Evolutionary conservation across 2,329 filamentous ascomycete genomes (phyloP).

Genomic region (Peltaster fructicola): DNA sequence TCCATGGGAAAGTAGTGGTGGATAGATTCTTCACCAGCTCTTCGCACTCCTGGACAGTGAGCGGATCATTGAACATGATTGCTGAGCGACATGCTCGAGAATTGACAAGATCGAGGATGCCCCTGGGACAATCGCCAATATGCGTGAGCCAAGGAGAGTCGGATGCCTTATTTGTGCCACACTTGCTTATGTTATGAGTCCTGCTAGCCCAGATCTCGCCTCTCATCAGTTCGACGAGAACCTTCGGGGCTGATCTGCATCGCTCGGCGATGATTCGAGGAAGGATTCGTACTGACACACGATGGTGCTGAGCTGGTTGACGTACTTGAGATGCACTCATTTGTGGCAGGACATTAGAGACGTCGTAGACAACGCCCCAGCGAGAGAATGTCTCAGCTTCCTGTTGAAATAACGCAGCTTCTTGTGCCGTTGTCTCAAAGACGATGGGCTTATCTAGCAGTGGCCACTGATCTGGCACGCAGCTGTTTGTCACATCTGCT

Average conservation of each 20-base stretch:
- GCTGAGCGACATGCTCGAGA: slow-evolving; percentile 62
- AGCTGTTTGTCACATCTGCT: slow-evolving; percentile 14
- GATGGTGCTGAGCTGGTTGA: slow-evolving; percentile 4
- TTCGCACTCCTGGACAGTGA: slow-evolving; percentile 41
- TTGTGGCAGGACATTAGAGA: slow-evolving; percentile 11
- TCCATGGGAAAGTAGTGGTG: slow-evolving; percentile 54
- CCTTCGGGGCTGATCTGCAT: slow-evolving; percentile 51
- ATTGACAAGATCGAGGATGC: slow-evolving; percentile 59
- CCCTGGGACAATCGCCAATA: slow-evolving; percentile 53
- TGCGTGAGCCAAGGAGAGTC: slow-evolving; percentile 36
- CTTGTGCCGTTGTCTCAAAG: slow-evolving; percentile 47
- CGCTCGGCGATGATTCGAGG: slow-evolving; percentile 60
- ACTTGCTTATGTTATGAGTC: slow-evolving; percentile 24
- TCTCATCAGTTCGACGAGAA: slow-evolving; percentile 59
- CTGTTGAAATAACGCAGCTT: slow-evolving; percentile 39
- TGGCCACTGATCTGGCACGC: slow-evolving; percentile 14
- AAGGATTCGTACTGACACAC: slow-evolving; percentile 35
- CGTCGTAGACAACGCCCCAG: slow-evolving; percentile 61
- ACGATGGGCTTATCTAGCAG: slow-evolving; percentile 34
- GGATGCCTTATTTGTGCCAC: neutral
- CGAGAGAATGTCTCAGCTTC: slow-evolving; percentile 40
- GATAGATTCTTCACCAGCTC: slow-evolving; percentile 40
- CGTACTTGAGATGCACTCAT: slow-evolving; percentile 2
- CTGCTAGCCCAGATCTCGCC: slow-evolving; percentile 57
- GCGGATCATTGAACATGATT: slow-evolving; percentile 68